These are phyloP conservation scores for Trifolium pratense DNA, from an alignment of 306 rosid genomes.

Conservation along the genomic window DNA sequence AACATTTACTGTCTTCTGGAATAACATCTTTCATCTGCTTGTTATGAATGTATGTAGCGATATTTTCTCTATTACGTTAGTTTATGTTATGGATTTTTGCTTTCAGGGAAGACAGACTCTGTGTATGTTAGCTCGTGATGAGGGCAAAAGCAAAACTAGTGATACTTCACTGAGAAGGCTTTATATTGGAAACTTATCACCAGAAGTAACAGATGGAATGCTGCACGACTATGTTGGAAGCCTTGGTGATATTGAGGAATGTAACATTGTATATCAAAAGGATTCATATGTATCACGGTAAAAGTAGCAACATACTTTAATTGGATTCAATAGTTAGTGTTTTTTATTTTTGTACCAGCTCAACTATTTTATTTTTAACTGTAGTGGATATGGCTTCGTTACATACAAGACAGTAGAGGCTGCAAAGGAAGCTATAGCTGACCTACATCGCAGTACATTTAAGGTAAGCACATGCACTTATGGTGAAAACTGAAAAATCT, in stretches of 20 bases:
- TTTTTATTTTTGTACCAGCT: slow-evolving; percentile 3
- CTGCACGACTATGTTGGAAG: slow-evolving; percentile 63
- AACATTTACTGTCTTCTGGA: too few relatives aligned
- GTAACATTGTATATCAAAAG: slow-evolving; percentile 83
- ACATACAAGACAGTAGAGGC: slow-evolving; percentile 71
- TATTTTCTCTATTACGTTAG: neutral
- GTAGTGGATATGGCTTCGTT: slow-evolving; percentile 85
- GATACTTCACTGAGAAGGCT: slow-evolving; percentile 73
- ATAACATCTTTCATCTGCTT: too few relatives aligned
- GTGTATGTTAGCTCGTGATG: slow-evolving; percentile 69
- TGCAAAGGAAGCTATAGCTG: slow-evolving; percentile 78
- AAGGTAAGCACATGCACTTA: slow-evolving; percentile 53
- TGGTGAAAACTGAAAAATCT: too few relatives aligned
- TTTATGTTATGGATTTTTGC: neutral
- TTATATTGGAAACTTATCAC: slow-evolving; percentile 76
- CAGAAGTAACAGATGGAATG: slow-evolving; percentile 73
- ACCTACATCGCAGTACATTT: slow-evolving; percentile 61
- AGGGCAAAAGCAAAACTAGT: slow-evolving; percentile 60
- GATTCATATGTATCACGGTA: slow-evolving; percentile 82
- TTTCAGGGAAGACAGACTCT: slow-evolving; percentile 74
- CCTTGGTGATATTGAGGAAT: slow-evolving; percentile 86
- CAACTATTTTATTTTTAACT: slow-evolving; percentile 32
- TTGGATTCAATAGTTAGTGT: neutral
- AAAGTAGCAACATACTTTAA: slow-evolving; percentile 20
- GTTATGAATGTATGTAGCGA: too few relatives aligned